These are phyloP conservation scores for Amanita exitialis DNA, from an alignment of 768 basidiomycete genomes.

Conservation along the genomic window DNA sequence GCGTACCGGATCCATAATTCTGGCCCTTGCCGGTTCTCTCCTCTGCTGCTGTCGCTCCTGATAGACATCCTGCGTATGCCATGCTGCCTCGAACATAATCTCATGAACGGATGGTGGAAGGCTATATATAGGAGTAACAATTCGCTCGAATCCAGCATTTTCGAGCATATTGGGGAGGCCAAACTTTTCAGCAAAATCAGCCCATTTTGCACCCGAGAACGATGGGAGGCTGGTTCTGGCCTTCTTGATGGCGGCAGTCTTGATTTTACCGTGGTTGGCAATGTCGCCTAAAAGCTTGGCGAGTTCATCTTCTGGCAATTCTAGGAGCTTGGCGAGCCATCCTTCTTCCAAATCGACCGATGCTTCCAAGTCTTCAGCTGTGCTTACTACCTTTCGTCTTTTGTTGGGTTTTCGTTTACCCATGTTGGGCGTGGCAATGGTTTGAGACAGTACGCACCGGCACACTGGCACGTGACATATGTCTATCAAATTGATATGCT, in stretches of 20 bases:
- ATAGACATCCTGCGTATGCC: slow-evolving; percentile 12
- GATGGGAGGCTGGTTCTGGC: slow-evolving; percentile 1
- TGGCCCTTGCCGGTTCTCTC: slow-evolving; percentile 10
- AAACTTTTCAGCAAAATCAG: slow-evolving; percentile 7
- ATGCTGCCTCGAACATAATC: slow-evolving; percentile 11
- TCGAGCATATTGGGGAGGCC: slow-evolving; percentile 5
- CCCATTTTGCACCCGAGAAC: slow-evolving; percentile 10
- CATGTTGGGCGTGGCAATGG: too few relatives aligned
- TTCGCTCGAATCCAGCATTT: slow-evolving; percentile 4
- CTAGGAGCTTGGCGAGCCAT: not conserved
- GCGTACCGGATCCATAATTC: slow-evolving; percentile 11
- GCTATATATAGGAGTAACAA: slow-evolving; percentile 10
- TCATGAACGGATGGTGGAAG: slow-evolving; percentile 12
- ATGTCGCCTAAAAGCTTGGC: not conserved
- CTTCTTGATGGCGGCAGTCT: not conserved
- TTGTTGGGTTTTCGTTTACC: not conserved
- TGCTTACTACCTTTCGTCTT: not conserved
- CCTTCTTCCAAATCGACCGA: not conserved
- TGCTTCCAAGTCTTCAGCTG: not conserved
- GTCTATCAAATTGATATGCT: too few relatives aligned
- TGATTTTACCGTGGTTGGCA: not conserved
- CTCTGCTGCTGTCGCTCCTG: slow-evolving; percentile 10
- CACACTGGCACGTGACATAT: too few relatives aligned
- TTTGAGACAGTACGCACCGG: too few relatives aligned
- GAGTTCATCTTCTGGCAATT: not conserved